Conservation (phyloP, 202 grass and related monocot species). For the Setaria viridis region DNA sequence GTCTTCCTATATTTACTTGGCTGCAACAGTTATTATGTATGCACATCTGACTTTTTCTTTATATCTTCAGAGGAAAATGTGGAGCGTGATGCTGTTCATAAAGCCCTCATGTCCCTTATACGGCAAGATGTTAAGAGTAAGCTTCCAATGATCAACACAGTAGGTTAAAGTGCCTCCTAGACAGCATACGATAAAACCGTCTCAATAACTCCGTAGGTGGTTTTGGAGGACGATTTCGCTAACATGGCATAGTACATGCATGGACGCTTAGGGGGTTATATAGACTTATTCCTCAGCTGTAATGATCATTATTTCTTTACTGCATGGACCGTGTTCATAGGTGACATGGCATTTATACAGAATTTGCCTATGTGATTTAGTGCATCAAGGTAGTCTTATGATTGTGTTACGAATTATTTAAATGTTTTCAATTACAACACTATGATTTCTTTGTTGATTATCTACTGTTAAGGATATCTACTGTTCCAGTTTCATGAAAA, state of each 20-base stretch:
- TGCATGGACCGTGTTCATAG: too few species aligned
- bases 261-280: too few species aligned
- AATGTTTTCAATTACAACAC: slow-evolving; percentile 10
- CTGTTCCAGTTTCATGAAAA: slow-evolving; percentile 18
- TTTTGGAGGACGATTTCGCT: too few species aligned
- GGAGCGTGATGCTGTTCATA: slow-evolving; percentile 98
- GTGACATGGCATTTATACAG: not conserved
- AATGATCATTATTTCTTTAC: too few species aligned
- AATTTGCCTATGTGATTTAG: slow-evolving; percentile 25
- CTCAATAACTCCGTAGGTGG: too few species aligned
- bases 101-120: slow-evolving; percentile 93
- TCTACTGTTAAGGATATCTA: slow-evolving; percentile 23
- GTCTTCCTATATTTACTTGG: slow-evolving; percentile 33
- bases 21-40: slow-evolving; percentile 33
- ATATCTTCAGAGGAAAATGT: slow-evolving; percentile 87
- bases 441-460: slow-evolving; percentile 19
- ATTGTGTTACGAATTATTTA: slow-evolving; percentile 23
- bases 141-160: not conserved
- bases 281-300: too few species aligned
- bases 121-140: slow-evolving; percentile 98
- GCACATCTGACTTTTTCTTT: slow-evolving; percentile 43
- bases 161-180: too few species aligned
- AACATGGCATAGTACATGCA: too few species aligned
- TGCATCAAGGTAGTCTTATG: not conserved
- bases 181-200: too few species aligned